Evolutionary conservation across 331 rosid species (phyloP).

Genomic region (Cydonia oblonga): DNA sequence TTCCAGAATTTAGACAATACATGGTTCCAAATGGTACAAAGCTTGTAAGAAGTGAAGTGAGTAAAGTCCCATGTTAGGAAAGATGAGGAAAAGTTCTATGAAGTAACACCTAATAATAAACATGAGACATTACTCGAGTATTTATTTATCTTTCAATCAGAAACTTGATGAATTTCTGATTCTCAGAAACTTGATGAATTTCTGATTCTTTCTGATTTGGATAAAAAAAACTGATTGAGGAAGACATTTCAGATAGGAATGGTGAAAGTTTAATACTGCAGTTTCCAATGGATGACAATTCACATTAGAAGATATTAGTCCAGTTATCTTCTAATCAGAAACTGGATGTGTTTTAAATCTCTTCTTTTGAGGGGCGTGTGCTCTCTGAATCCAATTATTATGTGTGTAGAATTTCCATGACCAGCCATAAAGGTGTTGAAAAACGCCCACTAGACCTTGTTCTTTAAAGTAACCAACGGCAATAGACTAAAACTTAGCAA

Average conservation of each 20-base stretch:
- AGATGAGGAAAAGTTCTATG: background rate
- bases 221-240: background rate
- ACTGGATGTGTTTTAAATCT: no score
- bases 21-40: background rate
- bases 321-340: no score
- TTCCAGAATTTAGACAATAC: background rate
- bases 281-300: background rate
- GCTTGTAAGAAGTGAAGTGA: background rate
- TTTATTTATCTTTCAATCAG: background rate
- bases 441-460: no score
- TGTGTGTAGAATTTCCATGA: background rate
- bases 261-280: background rate
- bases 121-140: background rate
- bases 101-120: background rate
- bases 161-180: background rate
- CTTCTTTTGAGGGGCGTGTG: background rate
- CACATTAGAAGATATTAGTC: no score
- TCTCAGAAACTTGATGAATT: background rate
- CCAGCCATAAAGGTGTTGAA: no score
- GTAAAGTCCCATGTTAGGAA: background rate
- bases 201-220: background rate
- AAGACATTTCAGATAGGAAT: background rate
- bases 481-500: no score
- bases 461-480: no score
- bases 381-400: background rate